phyloP scores from a whole-genome alignment of 352 stramenopile genomes.

The Phytophthora boehmeriae region DNA sequence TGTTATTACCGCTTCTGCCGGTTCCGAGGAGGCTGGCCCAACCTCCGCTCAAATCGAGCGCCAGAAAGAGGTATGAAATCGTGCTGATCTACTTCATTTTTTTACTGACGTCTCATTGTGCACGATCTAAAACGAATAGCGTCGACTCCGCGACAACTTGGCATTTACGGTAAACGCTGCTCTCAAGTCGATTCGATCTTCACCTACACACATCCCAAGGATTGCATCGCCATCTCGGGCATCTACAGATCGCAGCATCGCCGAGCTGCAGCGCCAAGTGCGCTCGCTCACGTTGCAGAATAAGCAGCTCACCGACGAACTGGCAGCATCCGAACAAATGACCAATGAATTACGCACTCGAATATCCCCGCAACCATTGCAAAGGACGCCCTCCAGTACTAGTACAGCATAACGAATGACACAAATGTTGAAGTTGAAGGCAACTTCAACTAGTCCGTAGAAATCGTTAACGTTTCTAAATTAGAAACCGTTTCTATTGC shows the following conservation, averaged over 20 bases:
- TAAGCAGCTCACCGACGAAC: conserved; percentile 52
- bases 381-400: conserved; percentile 41
- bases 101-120: conserved; percentile 2
- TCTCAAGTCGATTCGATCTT: conserved; percentile 73
- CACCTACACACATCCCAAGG: conserved; percentile 5
- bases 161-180: conserved; percentile 80
- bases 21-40: conserved; percentile 54
- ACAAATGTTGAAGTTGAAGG: conserved; percentile 30
- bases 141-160: conserved; percentile 76
- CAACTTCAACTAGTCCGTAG: no score
- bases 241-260: conserved; percentile 35
- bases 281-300: conserved; percentile 72
- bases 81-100: background rate
- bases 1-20: conserved; percentile 60
- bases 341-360: conserved; percentile 58
- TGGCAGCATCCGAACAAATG: conserved; percentile 58
- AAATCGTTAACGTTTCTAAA: no score
- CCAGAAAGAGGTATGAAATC: conserved; percentile 62
- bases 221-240: conserved; percentile 10
- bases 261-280: conserved; percentile 65
- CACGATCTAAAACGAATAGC: conserved; percentile 24
- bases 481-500: no score
- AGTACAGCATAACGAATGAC: no score
- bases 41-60: conserved; percentile 68
- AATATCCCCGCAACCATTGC: conserved; percentile 54